Base-by-base conservation (phyloP, 306 rosid genomes). In the Vigna mungo region DNA sequence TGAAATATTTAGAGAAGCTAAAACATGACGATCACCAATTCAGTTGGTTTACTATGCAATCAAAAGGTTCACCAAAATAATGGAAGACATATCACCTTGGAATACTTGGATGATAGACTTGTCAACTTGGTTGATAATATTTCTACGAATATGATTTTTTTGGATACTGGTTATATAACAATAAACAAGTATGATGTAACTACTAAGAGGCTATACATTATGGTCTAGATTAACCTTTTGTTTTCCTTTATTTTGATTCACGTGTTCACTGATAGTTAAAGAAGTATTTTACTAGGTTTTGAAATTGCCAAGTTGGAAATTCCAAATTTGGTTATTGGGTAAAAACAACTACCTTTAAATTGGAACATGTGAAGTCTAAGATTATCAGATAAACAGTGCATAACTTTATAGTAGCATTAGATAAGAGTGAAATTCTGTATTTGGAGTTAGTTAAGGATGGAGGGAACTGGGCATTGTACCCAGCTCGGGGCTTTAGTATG, bases 1-100 rank as follows among this genome's bases (percentile, higher is more conserved):
- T 7, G 71, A 76, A 64, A 60, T 49, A 70, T 32, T 70, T 61
- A 36, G 74, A 39, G 9, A 71, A 68, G 34, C 39, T 70, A 53
- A 75, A 14, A 71, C 18, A 79, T 37, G 65, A 20, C 74, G 55
- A 70, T 41, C 64, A 66, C 18, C 58, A 30, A 43, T 64, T 61
- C 77, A 71, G 48, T 21, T 71, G 64, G 70, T 55, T 9, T 43
- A 60, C 44, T 63, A 70, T 20, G 51, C 21, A 48, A 65, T 9
- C 52, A 21, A 15, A 60, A 37, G 66, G 25, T 52, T 65, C 23
- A n/a, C 14, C 54, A 73, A 78, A 83, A 58, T 60, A 52, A 68
- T 51, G 20, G 51, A 9, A 58, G 23, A 37, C 43, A 73, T 17
- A 17, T n/a, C 9, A 52, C 25, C 58, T 52, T 32, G 18, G 54